A percentile compares a stretch with the other conserved stretches of the same genome.
Evolutionary conservation across 2,329 filamentous ascomycete species (phyloP).

Genomic region (Fusarium albosuccineum): DNA sequence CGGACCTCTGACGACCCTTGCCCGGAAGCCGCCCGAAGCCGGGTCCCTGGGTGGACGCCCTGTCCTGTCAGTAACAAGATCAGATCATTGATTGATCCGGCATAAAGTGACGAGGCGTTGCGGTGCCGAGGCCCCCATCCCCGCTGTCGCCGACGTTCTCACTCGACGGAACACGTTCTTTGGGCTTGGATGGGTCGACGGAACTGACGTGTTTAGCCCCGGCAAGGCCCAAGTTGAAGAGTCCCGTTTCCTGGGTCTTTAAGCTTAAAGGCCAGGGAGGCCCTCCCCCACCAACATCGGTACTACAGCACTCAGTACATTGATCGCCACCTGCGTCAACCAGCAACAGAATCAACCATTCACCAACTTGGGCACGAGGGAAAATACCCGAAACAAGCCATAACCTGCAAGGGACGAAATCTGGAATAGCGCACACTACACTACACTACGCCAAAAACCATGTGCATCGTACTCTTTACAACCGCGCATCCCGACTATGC

Average conservation of each 20-base stretch:
- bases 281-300: slow-evolving; percentile 21
- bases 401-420: not conserved
- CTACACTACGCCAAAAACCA: slow-evolving; percentile 49
- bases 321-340: slow-evolving; percentile 29
- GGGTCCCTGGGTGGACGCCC: slow-evolving; percentile 17
- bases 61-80: slow-evolving; percentile 22
- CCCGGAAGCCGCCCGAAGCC: slow-evolving; percentile 41
- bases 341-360: slow-evolving; percentile 14
- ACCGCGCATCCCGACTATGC: slow-evolving; percentile 82
- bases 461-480: slow-evolving; percentile 84
- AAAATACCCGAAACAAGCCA: slow-evolving; percentile 3
- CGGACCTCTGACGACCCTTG: not conserved
- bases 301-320: not conserved
- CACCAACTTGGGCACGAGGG: slow-evolving; percentile 2
- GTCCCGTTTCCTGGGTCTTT: slow-evolving; percentile 16
- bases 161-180: slow-evolving; percentile 25
- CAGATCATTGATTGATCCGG: slow-evolving; percentile 39
- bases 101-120: slow-evolving; percentile 16
- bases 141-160: slow-evolving; percentile 6
- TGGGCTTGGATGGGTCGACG: slow-evolving; percentile 2
- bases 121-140: slow-evolving; percentile 37
- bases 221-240: slow-evolving; percentile 1
- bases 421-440: not conserved
- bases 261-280: slow-evolving; percentile 37
- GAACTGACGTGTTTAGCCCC: slow-evolving; percentile 21